Evolutionary conservation across 306 rosid genomes (phyloP).

Genomic region (Corylus avellana): DNA sequence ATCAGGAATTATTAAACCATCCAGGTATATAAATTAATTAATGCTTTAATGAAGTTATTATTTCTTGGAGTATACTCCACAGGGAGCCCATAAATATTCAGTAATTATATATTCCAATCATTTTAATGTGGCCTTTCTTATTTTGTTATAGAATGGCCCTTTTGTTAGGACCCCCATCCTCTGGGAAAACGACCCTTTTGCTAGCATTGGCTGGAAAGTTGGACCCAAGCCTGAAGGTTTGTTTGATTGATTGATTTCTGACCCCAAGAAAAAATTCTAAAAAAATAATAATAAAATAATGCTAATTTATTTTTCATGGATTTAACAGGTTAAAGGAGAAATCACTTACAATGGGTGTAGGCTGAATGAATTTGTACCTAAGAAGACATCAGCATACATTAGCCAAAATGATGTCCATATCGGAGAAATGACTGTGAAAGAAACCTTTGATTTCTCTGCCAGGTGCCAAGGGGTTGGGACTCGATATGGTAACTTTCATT

Average conservation of each 20-base stretch:
- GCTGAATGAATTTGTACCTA: conserved; percentile 77
- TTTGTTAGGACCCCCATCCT: conserved; percentile 87
- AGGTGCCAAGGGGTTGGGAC: conserved; percentile 94
- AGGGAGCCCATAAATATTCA: not conserved
- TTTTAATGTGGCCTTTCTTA: not conserved
- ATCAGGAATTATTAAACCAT: conserved; percentile 84
- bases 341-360: conserved; percentile 71
- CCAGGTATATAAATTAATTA: conserved; percentile 49
- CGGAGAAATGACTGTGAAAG: conserved; percentile 94
- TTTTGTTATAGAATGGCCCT: conserved; percentile 74
- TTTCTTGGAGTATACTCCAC: not conserved
- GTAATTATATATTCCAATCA: no score
- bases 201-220: conserved; percentile 92
- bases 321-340: conserved; percentile 63
- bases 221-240: conserved; percentile 64
- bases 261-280: not conserved
- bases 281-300: not conserved
- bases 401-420: conserved; percentile 95
- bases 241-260: conserved; percentile 2
- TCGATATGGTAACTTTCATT: conserved; percentile 60
- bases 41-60: not conserved
- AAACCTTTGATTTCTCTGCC: conserved; percentile 93
- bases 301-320: not conserved
- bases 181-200: conserved; percentile 91
- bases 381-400: conserved; percentile 89